These are phyloP conservation scores for Viola odorata DNA, from an alignment of 345 rosid species.

Conservation along the genomic window DNA sequence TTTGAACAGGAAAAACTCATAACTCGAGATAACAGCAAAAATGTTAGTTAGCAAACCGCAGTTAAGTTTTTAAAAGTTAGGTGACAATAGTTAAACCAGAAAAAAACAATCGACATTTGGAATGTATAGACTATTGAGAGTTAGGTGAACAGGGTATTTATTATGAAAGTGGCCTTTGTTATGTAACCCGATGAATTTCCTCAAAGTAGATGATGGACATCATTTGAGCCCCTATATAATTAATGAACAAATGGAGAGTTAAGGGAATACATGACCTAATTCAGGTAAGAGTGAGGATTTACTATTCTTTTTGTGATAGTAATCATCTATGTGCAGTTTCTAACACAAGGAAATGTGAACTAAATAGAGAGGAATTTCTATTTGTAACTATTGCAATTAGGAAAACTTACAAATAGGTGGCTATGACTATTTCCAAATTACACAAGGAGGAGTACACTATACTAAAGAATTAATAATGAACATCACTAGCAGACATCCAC, in stretches of 20 bases:
- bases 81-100: background rate
- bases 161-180: too few relatives aligned
- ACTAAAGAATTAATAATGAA: background rate
- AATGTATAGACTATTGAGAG: too few relatives aligned
- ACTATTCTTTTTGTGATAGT: background rate
- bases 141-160: too few relatives aligned
- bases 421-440: slow-evolving; percentile 11
- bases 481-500: slow-evolving; percentile 1
- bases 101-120: background rate
- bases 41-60: background rate
- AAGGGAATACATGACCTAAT: background rate
- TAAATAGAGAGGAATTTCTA: slow-evolving; percentile 2
- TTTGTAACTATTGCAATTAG: background rate
- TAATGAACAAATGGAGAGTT: too few relatives aligned
- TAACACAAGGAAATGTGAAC: slow-evolving; percentile 4
- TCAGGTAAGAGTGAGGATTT: background rate
- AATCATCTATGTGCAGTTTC: background rate
- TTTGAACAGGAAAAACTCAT: background rate
- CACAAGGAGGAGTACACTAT: slow-evolving; percentile 2
- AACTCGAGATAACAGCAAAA: background rate
- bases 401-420: slow-evolving; percentile 2
- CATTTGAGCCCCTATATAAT: too few relatives aligned
- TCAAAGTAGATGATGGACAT: too few relatives aligned
- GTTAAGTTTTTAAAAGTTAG: background rate
- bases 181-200: too few relatives aligned